Evolutionary conservation across 371 early-diverging fungal species (phyloP).

Genomic region (Synchytrium microbalum): DNA sequence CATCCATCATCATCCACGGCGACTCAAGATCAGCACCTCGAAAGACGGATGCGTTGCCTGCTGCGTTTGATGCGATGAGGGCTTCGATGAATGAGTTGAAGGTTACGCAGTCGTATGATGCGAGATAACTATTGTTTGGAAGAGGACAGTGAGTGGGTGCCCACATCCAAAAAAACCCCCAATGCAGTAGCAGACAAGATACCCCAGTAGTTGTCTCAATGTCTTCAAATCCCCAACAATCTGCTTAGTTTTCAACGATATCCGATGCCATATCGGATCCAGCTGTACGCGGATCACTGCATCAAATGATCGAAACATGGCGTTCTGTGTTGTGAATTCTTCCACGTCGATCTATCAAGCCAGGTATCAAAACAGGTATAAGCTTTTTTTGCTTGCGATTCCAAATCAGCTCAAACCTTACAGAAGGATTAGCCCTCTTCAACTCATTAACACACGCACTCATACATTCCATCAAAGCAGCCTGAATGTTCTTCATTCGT

Average conservation of each 20-base stretch:
- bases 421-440: constrained; percentile 51
- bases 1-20: constrained; percentile 78
- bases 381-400: neutral
- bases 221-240: constrained; percentile 66
- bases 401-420: constrained; percentile 17
- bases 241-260: constrained; percentile 63
- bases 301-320: constrained; percentile 78
- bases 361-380: neutral
- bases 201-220: constrained; percentile 61
- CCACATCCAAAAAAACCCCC: neutral
- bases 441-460: constrained; percentile 72
- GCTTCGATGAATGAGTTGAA: constrained; percentile 81
- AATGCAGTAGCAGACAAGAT: constrained; percentile 7
- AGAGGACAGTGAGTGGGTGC: neutral
- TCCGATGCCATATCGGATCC: constrained; percentile 82
- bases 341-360: constrained; percentile 58
- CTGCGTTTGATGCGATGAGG: constrained; percentile 43
- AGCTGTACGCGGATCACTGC: constrained; percentile 61
- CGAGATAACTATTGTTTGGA: constrained; percentile 44
- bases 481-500: constrained; percentile 75
- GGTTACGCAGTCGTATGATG: constrained; percentile 80
- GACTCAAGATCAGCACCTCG: constrained; percentile 16
- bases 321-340: constrained; percentile 78
- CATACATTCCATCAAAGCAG: constrained; percentile 76
- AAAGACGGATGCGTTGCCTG: constrained; percentile 28